phyloP scores from a whole-genome alignment of 1,284 basidiomycete genomes.

The Puccinia polysora region DNA sequence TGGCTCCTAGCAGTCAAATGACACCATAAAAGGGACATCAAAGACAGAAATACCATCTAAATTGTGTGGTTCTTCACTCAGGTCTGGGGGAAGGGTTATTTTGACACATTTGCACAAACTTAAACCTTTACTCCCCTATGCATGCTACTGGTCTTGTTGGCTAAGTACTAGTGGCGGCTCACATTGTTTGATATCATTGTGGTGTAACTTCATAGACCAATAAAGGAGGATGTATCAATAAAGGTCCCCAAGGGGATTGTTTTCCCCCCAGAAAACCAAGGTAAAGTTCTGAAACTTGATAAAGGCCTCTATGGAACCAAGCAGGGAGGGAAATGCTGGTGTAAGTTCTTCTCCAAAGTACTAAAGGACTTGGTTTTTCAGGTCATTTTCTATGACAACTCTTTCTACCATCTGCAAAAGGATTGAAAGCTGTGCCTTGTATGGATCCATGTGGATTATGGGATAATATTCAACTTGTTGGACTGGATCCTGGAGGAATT shows the following conservation, averaged over 20 bases:
- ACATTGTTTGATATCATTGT: slow-evolving; percentile 11
- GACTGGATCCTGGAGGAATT: no score
- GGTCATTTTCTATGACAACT: not conserved
- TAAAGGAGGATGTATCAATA: slow-evolving; percentile 15
- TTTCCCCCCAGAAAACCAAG: not conserved
- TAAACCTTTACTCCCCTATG: slow-evolving; percentile 1
- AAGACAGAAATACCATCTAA: slow-evolving; percentile 8
- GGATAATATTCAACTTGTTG: no score
- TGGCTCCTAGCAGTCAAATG: slow-evolving; percentile 41
- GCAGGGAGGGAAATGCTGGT: no score
- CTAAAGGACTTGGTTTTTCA: not conserved
- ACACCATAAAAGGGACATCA: slow-evolving; percentile 10
- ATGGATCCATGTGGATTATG: not conserved
- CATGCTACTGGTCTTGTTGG: not conserved
- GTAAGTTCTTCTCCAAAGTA: not conserved
- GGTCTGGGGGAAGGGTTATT: slow-evolving; percentile 10
- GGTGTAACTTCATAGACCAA: slow-evolving; percentile 29
- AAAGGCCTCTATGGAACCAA: slow-evolving; percentile 3
- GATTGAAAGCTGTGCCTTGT: not conserved
- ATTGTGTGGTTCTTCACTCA: not conserved
- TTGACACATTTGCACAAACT: slow-evolving; percentile 13
- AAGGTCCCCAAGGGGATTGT: not conserved
- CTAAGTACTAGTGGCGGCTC: not conserved
- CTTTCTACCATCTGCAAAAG: not conserved
- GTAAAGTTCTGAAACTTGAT: not conserved